These are phyloP conservation scores for Rhizopus sp. DNA, from an alignment of 371 early-diverging fungal genomes.

Conservation along the genomic window DNA sequence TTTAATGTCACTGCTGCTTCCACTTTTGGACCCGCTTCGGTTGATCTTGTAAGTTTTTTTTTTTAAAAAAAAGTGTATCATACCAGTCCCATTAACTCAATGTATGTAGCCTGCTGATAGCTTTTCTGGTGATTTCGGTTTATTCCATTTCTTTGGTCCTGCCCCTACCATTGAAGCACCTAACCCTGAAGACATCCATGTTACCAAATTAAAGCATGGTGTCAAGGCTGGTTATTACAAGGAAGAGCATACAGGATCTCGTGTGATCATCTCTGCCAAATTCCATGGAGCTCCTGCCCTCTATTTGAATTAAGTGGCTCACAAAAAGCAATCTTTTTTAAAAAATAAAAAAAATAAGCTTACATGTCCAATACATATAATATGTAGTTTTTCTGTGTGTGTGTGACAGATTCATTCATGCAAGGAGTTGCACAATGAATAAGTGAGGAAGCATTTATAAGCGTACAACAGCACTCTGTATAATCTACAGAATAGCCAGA, in stretches of 20 bases:
- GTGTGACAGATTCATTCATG: no score
- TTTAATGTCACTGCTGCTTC: slow-evolving; percentile 28
- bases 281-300: slow-evolving; percentile 12
- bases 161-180: slow-evolving; percentile 28
- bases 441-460: no score
- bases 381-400: no score
- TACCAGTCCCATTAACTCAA: not conserved
- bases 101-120: slow-evolving; percentile 30
- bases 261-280: slow-evolving; percentile 21
- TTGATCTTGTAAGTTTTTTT: slow-evolving; percentile 25
- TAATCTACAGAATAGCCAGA: no score
- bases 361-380: no score
- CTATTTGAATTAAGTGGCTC: not conserved
- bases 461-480: no score
- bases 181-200: slow-evolving; percentile 36
- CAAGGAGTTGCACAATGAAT: no score
- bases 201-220: slow-evolving; percentile 25
- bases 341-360: no score
- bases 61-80: not conserved
- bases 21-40: slow-evolving; percentile 22
- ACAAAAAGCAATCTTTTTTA: no score
- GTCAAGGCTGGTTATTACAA: slow-evolving; percentile 34
- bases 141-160: slow-evolving; percentile 21
- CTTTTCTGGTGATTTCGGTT: slow-evolving; percentile 25
- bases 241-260: slow-evolving; percentile 18